These are phyloP conservation scores for Yamadazyma songkhlaensis DNA, from an alignment of 1,139 yeast species.

Conservation along the genomic window DNA sequence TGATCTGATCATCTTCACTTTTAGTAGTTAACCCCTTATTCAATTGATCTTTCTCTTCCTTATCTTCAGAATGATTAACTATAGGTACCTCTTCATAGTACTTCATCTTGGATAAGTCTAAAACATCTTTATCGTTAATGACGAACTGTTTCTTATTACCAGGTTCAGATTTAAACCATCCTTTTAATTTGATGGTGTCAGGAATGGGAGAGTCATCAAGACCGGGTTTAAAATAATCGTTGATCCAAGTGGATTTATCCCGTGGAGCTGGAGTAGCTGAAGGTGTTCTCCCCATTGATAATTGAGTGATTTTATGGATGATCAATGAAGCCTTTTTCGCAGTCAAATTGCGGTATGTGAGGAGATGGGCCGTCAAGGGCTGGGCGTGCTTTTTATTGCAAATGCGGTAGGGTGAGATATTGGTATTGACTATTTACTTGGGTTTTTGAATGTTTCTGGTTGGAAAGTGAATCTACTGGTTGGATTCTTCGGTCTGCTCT, in stretches of 20 bases:
- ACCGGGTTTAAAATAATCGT: constrained; percentile 41
- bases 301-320: too few relatives aligned
- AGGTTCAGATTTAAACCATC: constrained; percentile 34
- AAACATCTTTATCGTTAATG: constrained; percentile 19
- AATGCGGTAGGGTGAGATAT: too few relatives aligned
- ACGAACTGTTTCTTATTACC: constrained; percentile 7
- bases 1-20: constrained; percentile 21
- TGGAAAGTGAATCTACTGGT: background rate
- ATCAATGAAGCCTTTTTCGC: too few relatives aligned
- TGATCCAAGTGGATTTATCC: constrained; percentile 27
- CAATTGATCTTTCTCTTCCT: constrained; percentile 15
- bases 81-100: constrained; percentile 20
- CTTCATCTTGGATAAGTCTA: constrained; percentile 30
- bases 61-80: constrained; percentile 14
- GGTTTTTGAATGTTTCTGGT: too few relatives aligned
- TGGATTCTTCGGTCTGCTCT: constrained; percentile 1
- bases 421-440: too few relatives aligned
- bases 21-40: constrained; percentile 19
- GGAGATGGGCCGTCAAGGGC: too few relatives aligned
- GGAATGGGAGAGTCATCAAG: constrained; percentile 15
- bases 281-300: constrained; percentile 17
- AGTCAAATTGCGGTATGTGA: too few relatives aligned
- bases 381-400: too few relatives aligned
- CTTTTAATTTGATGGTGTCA: constrained; percentile 29
- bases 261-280: constrained; percentile 18